A percentile compares a stretch with the other conserved stretches of the same genome.
Conservation (phyloP, 257 asterid species). For the Penstemon eatonii region DNA sequence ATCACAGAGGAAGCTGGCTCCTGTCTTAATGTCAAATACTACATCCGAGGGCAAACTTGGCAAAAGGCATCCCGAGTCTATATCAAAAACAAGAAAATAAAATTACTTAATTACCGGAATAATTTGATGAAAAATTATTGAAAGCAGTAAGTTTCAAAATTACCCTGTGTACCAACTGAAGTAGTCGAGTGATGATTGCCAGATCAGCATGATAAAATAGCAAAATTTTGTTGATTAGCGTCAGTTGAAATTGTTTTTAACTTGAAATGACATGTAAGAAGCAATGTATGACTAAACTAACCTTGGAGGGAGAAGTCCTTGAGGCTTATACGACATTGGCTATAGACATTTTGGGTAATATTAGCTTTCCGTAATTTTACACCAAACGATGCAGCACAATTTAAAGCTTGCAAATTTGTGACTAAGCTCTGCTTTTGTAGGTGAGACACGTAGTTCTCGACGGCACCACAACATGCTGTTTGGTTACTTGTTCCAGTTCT, state of each 20-base stretch:
- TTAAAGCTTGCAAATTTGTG: constrained; percentile 94
- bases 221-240: constrained; percentile 36
- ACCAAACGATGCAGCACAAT: constrained; percentile 93
- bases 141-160: constrained; percentile 16
- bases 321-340: constrained; percentile 78
- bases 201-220: constrained; percentile 36
- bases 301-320: constrained; percentile 99
- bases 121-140: not conserved
- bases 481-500: constrained; percentile 48
- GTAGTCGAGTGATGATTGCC: constrained; percentile 34
- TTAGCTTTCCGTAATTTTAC: constrained; percentile 67
- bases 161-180: constrained; percentile 85
- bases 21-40: constrained; percentile 63
- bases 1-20: constrained; percentile 89
- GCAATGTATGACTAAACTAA: constrained; percentile 35
- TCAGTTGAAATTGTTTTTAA: constrained; percentile 20
- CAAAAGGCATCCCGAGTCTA: constrained; percentile 91
- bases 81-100: constrained; percentile 20
- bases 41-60: constrained; percentile 95
- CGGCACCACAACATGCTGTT: constrained; percentile 64
- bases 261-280: constrained; percentile 6
- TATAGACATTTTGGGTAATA: constrained; percentile 65
- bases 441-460: constrained; percentile 77
- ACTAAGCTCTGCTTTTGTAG: constrained; percentile 93
- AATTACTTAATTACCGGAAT: no score